Conservation (phyloP, 768 basidiomycete species). For the Boletus sp. region DNA sequence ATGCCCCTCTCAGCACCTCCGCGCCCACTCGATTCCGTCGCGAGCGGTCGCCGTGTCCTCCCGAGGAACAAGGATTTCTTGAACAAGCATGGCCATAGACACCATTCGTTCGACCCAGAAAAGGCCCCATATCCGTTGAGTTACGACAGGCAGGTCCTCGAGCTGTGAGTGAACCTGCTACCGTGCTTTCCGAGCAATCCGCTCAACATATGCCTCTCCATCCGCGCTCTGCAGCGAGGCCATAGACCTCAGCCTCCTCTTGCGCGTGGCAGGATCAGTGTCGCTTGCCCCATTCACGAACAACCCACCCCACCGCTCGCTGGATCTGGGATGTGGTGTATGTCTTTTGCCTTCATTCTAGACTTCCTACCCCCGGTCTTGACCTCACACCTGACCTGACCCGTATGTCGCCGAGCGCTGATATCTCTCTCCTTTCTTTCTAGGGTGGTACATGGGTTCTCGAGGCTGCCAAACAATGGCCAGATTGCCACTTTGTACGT, state of each 20-base stretch:
- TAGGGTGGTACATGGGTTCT: conserved; percentile 72
- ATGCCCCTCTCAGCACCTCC: conserved; percentile 20
- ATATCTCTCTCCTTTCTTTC: neutral
- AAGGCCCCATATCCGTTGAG: conserved; percentile 80
- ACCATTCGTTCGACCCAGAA: conserved; percentile 67
- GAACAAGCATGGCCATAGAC: conserved; percentile 57
- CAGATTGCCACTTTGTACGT: conserved; percentile 61
- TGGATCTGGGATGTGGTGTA: conserved; percentile 78
- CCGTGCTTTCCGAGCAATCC: neutral
- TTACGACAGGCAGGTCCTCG: conserved; percentile 65
- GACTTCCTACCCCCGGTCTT: neutral
- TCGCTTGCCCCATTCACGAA: conserved; percentile 58
- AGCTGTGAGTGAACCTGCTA: conserved; percentile 51
- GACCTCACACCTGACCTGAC: neutral
- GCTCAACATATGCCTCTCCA: conserved; percentile 1
- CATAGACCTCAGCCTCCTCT: conserved; percentile 49
- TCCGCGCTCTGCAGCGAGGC: conserved; percentile 43
- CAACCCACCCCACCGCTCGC: conserved; percentile 47
- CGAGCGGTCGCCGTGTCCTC: conserved; percentile 32
- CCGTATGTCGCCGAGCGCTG: neutral
- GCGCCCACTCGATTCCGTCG: conserved; percentile 18
- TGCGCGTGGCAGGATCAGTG: conserved; percentile 51
- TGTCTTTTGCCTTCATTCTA: conserved; percentile 21
- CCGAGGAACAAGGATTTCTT: conserved; percentile 54
- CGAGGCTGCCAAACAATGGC: conserved; percentile 72